Evolutionary conservation across 2,329 filamentous ascomycete genomes (phyloP), one percentile per base, ranked within the genome.

Genomic region (Botrytis paeoniae): DNA sequence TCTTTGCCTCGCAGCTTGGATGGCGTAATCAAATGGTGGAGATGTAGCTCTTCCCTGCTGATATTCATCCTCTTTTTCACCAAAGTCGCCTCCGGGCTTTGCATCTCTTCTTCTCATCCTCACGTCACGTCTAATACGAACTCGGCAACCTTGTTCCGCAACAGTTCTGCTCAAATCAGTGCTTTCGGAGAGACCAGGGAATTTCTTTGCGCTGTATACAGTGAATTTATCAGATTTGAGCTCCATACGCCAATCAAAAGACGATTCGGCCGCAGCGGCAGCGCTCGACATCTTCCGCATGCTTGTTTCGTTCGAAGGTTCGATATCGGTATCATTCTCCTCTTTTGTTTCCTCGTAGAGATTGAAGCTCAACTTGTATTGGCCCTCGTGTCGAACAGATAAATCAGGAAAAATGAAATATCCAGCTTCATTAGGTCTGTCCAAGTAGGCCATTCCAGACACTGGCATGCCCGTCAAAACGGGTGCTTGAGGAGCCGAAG

Each of bases 341-440:
- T 97, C 92, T 86, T 97, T 97, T 80, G 94, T 91, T 81, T 97
- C 93, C 84, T 99, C 96, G 79, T 96, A 98, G 48, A 99, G 85
- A 79, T 94, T 95, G 83, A 99, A 98, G 75, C 91, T 93, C 71
- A 99, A 84, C n/a, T 92, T 88, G 82, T 98, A 99, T 77, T 92
- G 91, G 75, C 96, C 96, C 83, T 99, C 96, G 80, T 99, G 95
- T 73, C 96, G 91, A 65, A 99, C 95, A 0, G 95, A 98, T 41
- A 98, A 86, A 82, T 99, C 96, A 4, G 96, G 96, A 81, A 99
- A 99, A 82, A 99, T 93, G 83, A 99, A 99, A 83, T 98, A 99
- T 71, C 95, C 96, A 60, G 89, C 89, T 77, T 90, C 88, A 57
- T 84, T 83, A 3, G 96, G 96, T 62, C 95, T 92, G 81, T 98